Evolutionary conservation across 2,329 filamentous ascomycete species (phyloP).

Genomic region (Fusarium virguliforme): DNA sequence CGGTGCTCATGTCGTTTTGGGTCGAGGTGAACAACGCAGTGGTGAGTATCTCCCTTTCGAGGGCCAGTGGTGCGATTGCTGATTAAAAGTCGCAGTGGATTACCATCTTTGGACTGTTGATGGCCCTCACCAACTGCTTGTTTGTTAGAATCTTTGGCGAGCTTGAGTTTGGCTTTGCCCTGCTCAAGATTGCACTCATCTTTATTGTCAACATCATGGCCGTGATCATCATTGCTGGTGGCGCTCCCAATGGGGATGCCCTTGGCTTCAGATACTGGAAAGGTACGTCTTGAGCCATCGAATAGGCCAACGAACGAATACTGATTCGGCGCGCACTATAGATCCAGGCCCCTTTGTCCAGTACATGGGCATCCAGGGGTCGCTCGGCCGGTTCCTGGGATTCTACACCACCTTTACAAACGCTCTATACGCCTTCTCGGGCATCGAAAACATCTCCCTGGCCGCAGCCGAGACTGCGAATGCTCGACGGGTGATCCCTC

Average conservation of each 20-base stretch:
- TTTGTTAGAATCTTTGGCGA: slow-evolving; percentile 13
- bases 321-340: background rate
- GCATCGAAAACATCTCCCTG: background rate
- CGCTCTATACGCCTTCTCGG: background rate
- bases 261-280: background rate
- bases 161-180: slow-evolving; percentile 23
- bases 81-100: background rate
- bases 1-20: slow-evolving; percentile 24
- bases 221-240: background rate
- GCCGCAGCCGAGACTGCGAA: background rate
- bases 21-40: slow-evolving; percentile 15
- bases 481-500: background rate
- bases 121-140: background rate
- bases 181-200: slow-evolving; percentile 20
- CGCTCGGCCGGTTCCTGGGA: background rate
- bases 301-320: too few species aligned
- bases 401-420: background rate
- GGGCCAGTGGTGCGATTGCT: background rate
- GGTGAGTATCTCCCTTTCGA: background rate
- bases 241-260: background rate
- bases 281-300: background rate
- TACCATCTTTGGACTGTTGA: background rate
- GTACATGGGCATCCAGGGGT: background rate
- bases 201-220: slow-evolving; percentile 12
- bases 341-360: background rate